Evolutionary conservation across 495 filamentous ascomycete species (phyloP), one percentile per base, ranked within the genome.

Genomic region (Annulohypoxylon moriforme): DNA sequence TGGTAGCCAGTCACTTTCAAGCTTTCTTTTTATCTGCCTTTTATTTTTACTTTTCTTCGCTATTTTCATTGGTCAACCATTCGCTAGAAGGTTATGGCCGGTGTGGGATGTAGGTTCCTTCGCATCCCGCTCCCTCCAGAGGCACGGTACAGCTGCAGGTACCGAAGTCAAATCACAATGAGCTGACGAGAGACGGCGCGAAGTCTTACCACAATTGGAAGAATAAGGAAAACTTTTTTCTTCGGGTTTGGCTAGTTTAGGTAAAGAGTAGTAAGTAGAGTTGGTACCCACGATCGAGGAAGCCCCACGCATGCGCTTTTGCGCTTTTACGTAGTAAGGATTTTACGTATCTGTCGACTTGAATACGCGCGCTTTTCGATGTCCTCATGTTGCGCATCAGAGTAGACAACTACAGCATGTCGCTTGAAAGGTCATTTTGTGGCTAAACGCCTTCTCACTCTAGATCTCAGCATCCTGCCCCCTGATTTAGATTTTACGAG

Each of bases 131-230:
- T 57, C 58, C 27, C 63, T 50, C 59, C 59, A 53, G 38, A 53
- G 47, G 40, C 31, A 62, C 49, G 64, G 64, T 68, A 60, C 40
- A 68, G 36, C 69, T 72, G 69, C 69, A 73, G 70, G 64, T 73
- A 73, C 70, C 60, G 56, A 64, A 64, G 60, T 59, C 60, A 65
- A 31, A 68, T 73, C 64, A 73, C 65, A 73, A 14, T 56, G 40
- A 58, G 70, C 70, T 73, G 70, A 73, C 64, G 64, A 64, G 69
- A 72, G 60, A 65, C 31, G 56, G 36, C 60, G 70, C 65, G 53
- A 65, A 68, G 47, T 68, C 61, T 73, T 68, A 68, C 64, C 65
- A 49, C 38, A 65, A 57, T 22, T 11, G 55, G 65, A 64, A 62
- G 47, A 27, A 36, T 38, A 22, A 50, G 25, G 20, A 68, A 68